Base-by-base conservation (phyloP, 495 filamentous ascomycete species). In the Penicillium roqueforti region DNA sequence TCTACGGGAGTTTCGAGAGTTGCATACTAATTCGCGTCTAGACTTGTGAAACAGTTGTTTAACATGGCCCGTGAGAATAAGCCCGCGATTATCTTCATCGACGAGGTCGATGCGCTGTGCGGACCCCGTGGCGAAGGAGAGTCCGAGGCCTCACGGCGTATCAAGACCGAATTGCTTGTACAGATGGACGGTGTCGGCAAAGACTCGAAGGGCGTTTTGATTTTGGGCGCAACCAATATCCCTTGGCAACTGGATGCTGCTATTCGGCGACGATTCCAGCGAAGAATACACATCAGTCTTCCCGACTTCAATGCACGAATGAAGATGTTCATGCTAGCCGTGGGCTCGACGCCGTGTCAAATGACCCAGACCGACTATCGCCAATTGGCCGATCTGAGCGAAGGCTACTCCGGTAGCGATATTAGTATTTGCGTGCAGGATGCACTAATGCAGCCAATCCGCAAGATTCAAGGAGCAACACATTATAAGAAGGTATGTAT, bases 151-250 rank as follows among this genome's bases (percentile, higher is more conserved):
- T 96, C 91, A 23, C 83, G 93, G 49, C 86, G 93, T 60, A 97
- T 99, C 74, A 99, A 99, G 68, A 99, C 93, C 14, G 93, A 99
- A 69, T 83, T 99, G 68, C 81, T 99, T 18, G 95, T 99, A 13
- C 93, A 99, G 67, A 99, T 99, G 93, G 93, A 99, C 62, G 93
- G 93, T 70, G 93, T 99, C 4, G 95, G 95, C 38, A 90, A 91
- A 37, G 93, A 97, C 72, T 89, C 84, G 49, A 90, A 86, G 62
- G 95, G 92, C 36, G 92, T 99, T 9, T 77, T 99, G 31, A 95
- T 99, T 38, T 80, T 99, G 10, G 93, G 95, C 47, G 93, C 93
- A 51, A 99, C 93, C 42, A 99, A 99, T 67, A 97, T 99, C 63
- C 93, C 93, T 7, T 99, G 93, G 93, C 93, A 99, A 72, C 80